Evolutionary conservation across 1,284 basidiomycete genomes (phyloP).

Genomic region (Melanopsichium pennsylvanicum): DNA sequence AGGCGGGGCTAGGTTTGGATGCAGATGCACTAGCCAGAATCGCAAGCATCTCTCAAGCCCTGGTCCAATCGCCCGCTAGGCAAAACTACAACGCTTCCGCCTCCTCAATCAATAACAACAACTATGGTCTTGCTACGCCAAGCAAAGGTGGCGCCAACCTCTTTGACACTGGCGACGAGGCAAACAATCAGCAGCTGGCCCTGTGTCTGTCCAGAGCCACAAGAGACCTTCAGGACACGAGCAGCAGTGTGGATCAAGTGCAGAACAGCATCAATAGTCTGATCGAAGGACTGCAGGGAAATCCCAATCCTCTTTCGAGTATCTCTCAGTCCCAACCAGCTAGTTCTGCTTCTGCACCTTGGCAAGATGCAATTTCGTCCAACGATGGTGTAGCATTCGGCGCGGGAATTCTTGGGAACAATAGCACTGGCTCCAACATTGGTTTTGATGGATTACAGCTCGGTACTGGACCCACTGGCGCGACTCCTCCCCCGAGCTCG

Average conservation of each 20-base stretch:
- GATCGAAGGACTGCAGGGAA: slow-evolving; percentile 76
- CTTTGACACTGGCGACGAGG: slow-evolving; percentile 9
- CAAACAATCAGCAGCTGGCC: slow-evolving; percentile 39
- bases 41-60: slow-evolving; percentile 43
- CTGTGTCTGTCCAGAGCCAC: slow-evolving; percentile 28
- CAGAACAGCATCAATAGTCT: slow-evolving; percentile 77
- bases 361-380: no score
- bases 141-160: slow-evolving; percentile 10
- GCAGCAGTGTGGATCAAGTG: slow-evolving; percentile 76
- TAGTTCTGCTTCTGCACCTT: neutral
- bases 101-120: slow-evolving; percentile 2
- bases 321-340: no score
- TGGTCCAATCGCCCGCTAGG: slow-evolving; percentile 37
- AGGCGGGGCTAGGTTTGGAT: slow-evolving; percentile 33
- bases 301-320: slow-evolving; percentile 27
- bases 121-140: slow-evolving; percentile 9
- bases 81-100: slow-evolving; percentile 2
- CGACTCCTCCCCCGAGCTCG: slow-evolving; percentile 13
- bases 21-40: slow-evolving; percentile 36
- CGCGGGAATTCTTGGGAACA: neutral
- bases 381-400: no score
- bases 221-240: slow-evolving; percentile 73
- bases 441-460: no score
- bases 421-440: neutral
- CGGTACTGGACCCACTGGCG: slow-evolving; percentile 1